Conservation (phyloP, 2,329 filamentous ascomycete genomes). For the Zasmidium citrigriseum region DNA sequence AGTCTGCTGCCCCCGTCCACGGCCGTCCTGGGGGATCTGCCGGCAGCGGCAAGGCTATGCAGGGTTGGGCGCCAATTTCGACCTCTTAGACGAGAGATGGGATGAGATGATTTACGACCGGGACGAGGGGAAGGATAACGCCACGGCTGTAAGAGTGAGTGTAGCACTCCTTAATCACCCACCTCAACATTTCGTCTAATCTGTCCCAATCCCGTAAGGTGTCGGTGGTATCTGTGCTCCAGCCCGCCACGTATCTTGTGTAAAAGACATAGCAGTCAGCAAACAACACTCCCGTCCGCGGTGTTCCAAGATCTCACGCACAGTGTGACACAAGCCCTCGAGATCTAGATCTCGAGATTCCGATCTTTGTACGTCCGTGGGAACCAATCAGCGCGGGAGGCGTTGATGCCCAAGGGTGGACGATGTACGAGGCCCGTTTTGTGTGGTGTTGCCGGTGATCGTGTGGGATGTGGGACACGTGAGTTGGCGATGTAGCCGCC, state of each 20-base stretch:
- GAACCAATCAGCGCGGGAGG: not conserved
- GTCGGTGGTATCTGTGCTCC: not conserved
- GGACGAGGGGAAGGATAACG: not conserved
- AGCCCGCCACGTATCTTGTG: not conserved
- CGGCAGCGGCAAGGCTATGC: slow-evolving; percentile 13
- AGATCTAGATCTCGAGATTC: not conserved
- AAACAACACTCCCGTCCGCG: no score
- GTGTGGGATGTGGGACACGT: not conserved
- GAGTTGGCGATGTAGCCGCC: not conserved
- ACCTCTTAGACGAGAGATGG: no score
- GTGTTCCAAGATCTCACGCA: no score
- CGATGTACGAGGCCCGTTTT: not conserved
- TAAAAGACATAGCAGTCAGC: no score
- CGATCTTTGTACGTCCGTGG: not conserved
- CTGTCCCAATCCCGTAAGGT: not conserved
- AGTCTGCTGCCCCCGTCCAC: not conserved
- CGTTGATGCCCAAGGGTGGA: not conserved
- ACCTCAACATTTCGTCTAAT: not conserved
- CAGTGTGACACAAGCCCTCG: not conserved
- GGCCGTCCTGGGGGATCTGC: slow-evolving; percentile 4
- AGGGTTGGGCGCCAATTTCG: slow-evolving; percentile 8
- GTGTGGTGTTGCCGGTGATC: not conserved
- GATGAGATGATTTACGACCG: slow-evolving; percentile 2
- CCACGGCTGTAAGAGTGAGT: not conserved
- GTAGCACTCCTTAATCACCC: not conserved